Conservation (phyloP, 257 asterid species). For the Petunia secreta region DNA sequence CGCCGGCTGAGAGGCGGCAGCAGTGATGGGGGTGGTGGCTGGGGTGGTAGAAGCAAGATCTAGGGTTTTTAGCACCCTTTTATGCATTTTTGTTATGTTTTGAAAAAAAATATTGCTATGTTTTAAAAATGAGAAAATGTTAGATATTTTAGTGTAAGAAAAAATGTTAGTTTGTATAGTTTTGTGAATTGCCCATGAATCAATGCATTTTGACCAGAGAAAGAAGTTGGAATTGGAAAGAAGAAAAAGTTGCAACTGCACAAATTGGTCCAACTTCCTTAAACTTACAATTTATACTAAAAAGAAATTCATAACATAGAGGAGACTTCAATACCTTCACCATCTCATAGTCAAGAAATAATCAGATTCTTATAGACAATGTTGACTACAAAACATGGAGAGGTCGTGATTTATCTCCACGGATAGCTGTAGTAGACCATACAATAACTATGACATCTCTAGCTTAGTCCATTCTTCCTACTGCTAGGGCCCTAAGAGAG, state of each 20-base stretch:
- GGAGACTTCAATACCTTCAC: slow-evolving; percentile 12
- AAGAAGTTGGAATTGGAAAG: background rate
- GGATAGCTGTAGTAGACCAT: slow-evolving; percentile 23
- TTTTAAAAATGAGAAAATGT: too few relatives aligned
- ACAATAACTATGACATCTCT: slow-evolving; percentile 11
- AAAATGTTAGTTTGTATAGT: too few relatives aligned
- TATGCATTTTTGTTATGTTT: too few relatives aligned
- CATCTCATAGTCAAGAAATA: background rate
- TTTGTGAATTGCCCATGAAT: too few relatives aligned
- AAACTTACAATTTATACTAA: slow-evolving; percentile 7
- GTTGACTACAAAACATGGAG: slow-evolving; percentile 18
- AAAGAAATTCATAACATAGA: background rate
- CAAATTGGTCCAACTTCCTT: slow-evolving; percentile 8
- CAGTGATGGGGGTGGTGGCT: too few relatives aligned
- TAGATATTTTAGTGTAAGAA: too few relatives aligned
- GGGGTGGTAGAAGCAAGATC: too few relatives aligned
- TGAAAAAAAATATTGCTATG: too few relatives aligned
- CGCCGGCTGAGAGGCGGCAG: too few relatives aligned
- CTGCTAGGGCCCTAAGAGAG: background rate
- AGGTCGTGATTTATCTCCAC: background rate
- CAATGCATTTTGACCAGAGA: slow-evolving; percentile 2
- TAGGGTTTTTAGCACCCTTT: too few relatives aligned
- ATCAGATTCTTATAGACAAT: background rate
- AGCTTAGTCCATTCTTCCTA: slow-evolving; percentile 18
- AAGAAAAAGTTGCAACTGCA: background rate